Evolutionary conservation across 305 asterid species (phyloP).

Genomic region (Lippia alba): DNA sequence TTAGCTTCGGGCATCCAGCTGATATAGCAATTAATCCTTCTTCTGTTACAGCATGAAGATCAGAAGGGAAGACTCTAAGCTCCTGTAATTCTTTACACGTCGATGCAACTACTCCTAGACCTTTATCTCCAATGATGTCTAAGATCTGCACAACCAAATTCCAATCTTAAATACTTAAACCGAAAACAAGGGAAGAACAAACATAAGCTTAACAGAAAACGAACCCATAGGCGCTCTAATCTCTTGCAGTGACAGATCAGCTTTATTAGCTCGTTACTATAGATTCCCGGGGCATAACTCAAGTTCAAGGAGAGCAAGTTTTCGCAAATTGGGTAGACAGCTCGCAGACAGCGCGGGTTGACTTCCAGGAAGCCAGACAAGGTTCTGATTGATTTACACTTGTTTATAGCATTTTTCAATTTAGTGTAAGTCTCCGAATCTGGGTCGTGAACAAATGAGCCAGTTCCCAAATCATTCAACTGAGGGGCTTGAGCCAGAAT

Average conservation of each 20-base stretch:
- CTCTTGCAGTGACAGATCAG: conserved; percentile 70
- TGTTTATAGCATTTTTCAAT: conserved; percentile 50
- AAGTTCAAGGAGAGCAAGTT: conserved; percentile 71
- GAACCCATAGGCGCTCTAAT: conserved; percentile 73
- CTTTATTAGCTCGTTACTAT: conserved; percentile 58
- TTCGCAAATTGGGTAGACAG: conserved; percentile 65
- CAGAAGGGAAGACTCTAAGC: conserved; percentile 75
- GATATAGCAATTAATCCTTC: conserved; percentile 82
- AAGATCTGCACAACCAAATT: conserved; percentile 50
- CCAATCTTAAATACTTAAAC: background rate
- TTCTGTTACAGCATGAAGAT: conserved; percentile 60
- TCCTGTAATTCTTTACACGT: conserved; percentile 81
- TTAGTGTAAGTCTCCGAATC: conserved; percentile 57
- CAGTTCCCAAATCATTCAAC: conserved; percentile 71
- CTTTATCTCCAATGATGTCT: conserved; percentile 78
- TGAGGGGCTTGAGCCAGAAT: conserved; percentile 73
- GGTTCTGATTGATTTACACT: conserved; percentile 61
- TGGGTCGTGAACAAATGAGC: conserved; percentile 63
- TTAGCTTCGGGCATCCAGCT: conserved; percentile 81
- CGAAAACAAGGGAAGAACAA: background rate
- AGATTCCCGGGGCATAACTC: conserved; percentile 75
- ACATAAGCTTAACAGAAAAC: conserved; percentile 28
- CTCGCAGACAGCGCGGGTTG: conserved; percentile 57
- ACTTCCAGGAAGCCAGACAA: conserved; percentile 78
- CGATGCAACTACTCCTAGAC: conserved; percentile 65